These are phyloP conservation scores for Suillus sp. DNA, from an alignment of 768 basidiomycete species.

Conservation along the genomic window DNA sequence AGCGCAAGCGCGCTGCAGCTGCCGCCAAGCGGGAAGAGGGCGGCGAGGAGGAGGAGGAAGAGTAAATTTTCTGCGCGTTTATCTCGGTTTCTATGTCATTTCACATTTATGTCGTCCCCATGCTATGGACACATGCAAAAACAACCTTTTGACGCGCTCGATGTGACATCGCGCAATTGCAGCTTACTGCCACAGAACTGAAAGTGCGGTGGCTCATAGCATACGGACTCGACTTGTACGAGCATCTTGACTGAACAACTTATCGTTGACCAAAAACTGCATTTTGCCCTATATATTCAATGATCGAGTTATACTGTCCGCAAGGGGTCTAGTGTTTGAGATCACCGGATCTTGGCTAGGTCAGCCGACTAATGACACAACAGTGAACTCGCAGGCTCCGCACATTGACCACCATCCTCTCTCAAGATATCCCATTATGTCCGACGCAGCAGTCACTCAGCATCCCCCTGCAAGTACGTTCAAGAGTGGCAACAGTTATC, in stretches of 20 bases:
- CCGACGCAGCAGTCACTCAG: slow-evolving; percentile 33
- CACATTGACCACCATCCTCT: neutral
- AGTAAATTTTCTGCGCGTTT: slow-evolving; percentile 46
- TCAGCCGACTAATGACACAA: neutral
- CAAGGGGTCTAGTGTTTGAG: neutral
- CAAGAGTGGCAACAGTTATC: neutral
- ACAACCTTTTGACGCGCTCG: slow-evolving; percentile 22
- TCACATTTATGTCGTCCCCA: slow-evolving; percentile 32
- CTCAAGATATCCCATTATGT: slow-evolving; percentile 25
- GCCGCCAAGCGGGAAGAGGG: slow-evolving; percentile 91
- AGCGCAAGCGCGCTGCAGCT: slow-evolving; percentile 96
- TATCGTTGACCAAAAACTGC: neutral
- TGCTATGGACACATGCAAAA: slow-evolving; percentile 35
- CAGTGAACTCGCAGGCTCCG: neutral
- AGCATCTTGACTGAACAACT: neutral
- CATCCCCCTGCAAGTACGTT: slow-evolving; percentile 54
- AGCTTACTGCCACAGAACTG: neutral
- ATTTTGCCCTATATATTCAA: neutral
- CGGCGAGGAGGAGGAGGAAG: slow-evolving; percentile 90
- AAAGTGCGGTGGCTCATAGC: neutral
- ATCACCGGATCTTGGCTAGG: neutral
- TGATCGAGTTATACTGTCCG: neutral
- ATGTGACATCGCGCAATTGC: slow-evolving; percentile 9
- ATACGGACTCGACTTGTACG: neutral
- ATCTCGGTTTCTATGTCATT: slow-evolving; percentile 30